Evolutionary conservation across 2,329 filamentous ascomycete species (phyloP).

Genomic region (Pyrenophora teres): DNA sequence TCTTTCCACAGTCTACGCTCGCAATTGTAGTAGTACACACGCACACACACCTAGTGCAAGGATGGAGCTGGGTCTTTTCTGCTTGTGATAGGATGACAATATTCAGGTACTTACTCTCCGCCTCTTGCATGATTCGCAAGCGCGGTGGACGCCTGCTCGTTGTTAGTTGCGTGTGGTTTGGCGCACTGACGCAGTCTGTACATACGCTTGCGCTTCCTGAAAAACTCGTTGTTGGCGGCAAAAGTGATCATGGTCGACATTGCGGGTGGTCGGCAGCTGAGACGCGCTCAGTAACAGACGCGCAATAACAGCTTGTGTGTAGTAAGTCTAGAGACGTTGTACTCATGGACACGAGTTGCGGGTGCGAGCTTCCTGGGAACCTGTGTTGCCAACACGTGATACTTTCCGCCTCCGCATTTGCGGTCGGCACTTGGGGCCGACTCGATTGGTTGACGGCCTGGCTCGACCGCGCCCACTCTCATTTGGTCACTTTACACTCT

Average conservation of each 20-base stretch:
- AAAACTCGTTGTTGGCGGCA: constrained; percentile 52
- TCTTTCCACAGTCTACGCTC: not conserved
- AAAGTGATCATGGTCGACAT: constrained; percentile 53
- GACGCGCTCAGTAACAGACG: constrained; percentile 7
- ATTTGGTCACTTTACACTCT: constrained; percentile 8
- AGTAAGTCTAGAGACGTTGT: constrained; percentile 19
- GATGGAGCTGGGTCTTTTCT: too few species aligned
- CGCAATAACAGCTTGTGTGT: constrained; percentile 12
- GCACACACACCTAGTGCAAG: too few species aligned
- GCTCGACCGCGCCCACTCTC: constrained; percentile 12
- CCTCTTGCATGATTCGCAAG: constrained; percentile 53
- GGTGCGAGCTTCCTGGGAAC: constrained; percentile 13
- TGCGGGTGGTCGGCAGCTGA: constrained; percentile 5
- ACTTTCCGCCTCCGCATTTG: constrained; percentile 29
- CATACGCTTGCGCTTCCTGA: constrained; percentile 51
- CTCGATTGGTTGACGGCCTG: constrained; percentile 12
- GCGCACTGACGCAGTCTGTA: constrained; percentile 25
- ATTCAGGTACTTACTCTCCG: constrained; percentile 40
- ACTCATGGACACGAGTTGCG: constrained; percentile 28
- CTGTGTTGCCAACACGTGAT: constrained; percentile 31
- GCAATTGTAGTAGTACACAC: too few species aligned
- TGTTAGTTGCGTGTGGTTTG: constrained; percentile 31
- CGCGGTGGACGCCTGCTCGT: constrained; percentile 46
- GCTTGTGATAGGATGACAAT: too few species aligned
- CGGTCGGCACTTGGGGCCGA: constrained; percentile 15